These are phyloP conservation scores for Coleophoma eucalyptorum DNA, from an alignment of 2,329 filamentous ascomycete genomes.

Conservation along the genomic window DNA sequence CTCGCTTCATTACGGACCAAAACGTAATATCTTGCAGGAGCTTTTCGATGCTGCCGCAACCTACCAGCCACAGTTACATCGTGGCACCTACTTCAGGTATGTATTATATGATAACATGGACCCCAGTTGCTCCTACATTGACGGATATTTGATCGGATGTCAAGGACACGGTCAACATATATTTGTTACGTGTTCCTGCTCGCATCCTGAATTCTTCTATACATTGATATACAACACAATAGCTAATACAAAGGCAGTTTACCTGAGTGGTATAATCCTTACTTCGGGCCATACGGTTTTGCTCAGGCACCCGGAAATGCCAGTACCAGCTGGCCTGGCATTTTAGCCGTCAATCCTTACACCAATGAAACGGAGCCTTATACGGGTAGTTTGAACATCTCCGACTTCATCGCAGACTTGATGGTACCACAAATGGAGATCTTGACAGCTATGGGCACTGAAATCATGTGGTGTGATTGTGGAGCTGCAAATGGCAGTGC, in stretches of 20 bases:
- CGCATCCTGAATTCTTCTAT: too few species aligned
- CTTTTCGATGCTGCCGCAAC: constrained; percentile 37
- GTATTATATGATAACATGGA: too few species aligned
- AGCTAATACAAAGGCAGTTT: constrained; percentile 18
- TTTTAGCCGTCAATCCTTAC: constrained; percentile 38
- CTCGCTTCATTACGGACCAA: constrained; percentile 36
- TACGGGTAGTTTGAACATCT: constrained; percentile 33
- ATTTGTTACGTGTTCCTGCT: too few species aligned
- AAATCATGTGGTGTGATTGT: constrained; percentile 47
- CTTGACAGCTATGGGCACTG: constrained; percentile 37
- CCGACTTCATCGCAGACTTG: constrained; percentile 38
- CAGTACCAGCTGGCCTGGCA: constrained; percentile 32
- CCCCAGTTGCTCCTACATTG: too few species aligned
- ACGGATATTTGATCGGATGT: too few species aligned
- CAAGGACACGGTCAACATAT: too few species aligned
- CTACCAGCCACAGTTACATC: constrained; percentile 36
- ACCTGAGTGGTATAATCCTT: constrained; percentile 46
- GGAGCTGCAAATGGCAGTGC: constrained; percentile 36
- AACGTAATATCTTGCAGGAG: constrained; percentile 36
- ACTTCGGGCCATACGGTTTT: constrained; percentile 40
- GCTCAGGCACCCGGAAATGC: constrained; percentile 24
- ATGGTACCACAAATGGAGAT: constrained; percentile 43
- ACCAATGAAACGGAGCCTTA: constrained; percentile 37
- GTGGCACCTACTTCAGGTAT: constrained; percentile 41
- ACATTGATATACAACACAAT: too few species aligned